Conservation (phyloP, 2,329 filamentous ascomycete genomes). For the Graphilbum ipis-grandicollis region DNA sequence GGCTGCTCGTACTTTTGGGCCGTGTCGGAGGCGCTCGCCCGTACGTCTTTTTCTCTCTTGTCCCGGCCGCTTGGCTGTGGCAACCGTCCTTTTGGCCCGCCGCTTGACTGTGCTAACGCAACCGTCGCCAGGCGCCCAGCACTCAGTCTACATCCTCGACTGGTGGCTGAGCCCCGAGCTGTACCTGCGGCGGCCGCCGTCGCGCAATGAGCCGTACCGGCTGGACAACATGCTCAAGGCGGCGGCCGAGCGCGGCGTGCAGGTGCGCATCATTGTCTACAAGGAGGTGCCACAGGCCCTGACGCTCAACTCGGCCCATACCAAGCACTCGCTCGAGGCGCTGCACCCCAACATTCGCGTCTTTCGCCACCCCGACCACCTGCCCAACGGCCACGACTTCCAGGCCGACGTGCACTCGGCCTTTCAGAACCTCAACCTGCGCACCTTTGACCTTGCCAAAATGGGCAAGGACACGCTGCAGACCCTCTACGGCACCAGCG, state of each 20-base stretch:
- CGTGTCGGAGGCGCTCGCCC: constrained; percentile 60
- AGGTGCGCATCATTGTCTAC: constrained; percentile 76
- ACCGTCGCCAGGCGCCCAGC: constrained; percentile 42
- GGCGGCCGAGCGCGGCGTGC: constrained; percentile 69
- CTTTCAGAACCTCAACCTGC: constrained; percentile 26
- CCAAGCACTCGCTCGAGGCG: constrained; percentile 59
- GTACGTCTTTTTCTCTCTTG: constrained; percentile 14
- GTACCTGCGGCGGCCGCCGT: constrained; percentile 68
- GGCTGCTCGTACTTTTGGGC: constrained; percentile 76
- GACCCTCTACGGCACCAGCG: constrained; percentile 63
- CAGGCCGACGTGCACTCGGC: constrained; percentile 51
- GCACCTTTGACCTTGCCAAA: constrained; percentile 39
- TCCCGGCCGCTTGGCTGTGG: no score
- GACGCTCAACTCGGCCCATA: constrained; percentile 46
- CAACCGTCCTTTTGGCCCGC: not conserved
- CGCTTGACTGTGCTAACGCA: no score
- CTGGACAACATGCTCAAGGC: constrained; percentile 68
- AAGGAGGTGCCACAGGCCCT: constrained; percentile 76
- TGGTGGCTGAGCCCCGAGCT: constrained; percentile 87
- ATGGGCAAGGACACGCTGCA: constrained; percentile 58
- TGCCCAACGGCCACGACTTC: constrained; percentile 53
- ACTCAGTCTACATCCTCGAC: constrained; percentile 72
- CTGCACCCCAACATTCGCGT: constrained; percentile 75
- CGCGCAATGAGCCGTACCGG: constrained; percentile 66
- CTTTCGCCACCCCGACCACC: constrained; percentile 79